A percentile compares a stretch with the other conserved stretches of the same genome.
These are phyloP conservation scores for Bacidia gigantensis DNA, from an alignment of 495 filamentous ascomycete genomes.

Conservation along the genomic window DNA sequence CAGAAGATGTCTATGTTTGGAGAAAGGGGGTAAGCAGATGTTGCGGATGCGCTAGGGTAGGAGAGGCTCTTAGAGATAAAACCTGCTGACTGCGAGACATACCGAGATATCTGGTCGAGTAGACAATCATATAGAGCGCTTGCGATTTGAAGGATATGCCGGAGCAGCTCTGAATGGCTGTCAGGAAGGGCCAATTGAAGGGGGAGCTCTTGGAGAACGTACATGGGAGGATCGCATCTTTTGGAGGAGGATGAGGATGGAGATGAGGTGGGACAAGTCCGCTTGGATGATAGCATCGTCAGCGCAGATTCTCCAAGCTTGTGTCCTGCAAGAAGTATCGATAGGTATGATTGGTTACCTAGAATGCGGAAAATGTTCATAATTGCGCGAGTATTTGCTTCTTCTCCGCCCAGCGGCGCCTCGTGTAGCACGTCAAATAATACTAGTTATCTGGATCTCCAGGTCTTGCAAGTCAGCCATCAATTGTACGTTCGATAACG, in stretches of 20 bases:
- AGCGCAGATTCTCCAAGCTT: neutral
- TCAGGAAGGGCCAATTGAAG: neutral
- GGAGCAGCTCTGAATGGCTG: constrained; percentile 62
- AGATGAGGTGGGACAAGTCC: constrained; percentile 88
- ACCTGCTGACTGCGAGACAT: constrained; percentile 17
- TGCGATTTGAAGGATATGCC: constrained; percentile 98
- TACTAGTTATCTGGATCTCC: neutral
- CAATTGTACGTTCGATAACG: neutral
- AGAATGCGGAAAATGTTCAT: constrained; percentile 88
- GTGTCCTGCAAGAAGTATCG: too few species aligned
- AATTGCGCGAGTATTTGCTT: constrained; percentile 14
- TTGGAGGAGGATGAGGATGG: constrained; percentile 84
- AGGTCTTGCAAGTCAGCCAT: neutral
- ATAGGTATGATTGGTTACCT: too few species aligned
- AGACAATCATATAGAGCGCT: constrained; percentile 83
- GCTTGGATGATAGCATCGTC: constrained; percentile 34
- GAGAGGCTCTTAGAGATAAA: neutral
- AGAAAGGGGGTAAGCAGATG: neutral
- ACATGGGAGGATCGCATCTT: constrained; percentile 92
- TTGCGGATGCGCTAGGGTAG: neutral
- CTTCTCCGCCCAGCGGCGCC: neutral
- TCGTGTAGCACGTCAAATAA: neutral
- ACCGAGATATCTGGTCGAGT: constrained; percentile 85
- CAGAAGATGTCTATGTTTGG: constrained; percentile 62
- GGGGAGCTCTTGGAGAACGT: constrained; percentile 7